Base-by-base conservation (phyloP, 805 yeast species). In the Yamadazyma olivae region DNA sequence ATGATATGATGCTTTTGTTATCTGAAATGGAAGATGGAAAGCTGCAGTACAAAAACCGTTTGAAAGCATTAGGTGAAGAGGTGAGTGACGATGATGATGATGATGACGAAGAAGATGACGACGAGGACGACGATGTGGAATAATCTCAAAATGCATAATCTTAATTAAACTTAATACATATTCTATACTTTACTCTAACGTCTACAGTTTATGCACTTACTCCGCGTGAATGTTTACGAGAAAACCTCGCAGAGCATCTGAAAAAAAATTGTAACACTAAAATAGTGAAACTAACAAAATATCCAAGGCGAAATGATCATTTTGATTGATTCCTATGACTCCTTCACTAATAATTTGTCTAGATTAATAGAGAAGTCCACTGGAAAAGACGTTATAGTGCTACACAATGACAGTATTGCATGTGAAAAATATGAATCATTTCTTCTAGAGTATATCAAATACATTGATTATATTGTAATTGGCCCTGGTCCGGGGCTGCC, bases 401-500 rank as follows among this genome's bases (percentile, higher is more conserved):
- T 82, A 22, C 84, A 79, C 50, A 80, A 81, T 54, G 88, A 84
- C 51, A 61, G 81, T 0, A 62, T 74, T 36, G 26, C 48, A 8
- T 52, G 58, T 15, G 46, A 42, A 16, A 53, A 57, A 6, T 65
- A 56, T 40, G 52, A 56, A 3, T 33, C 45, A 1, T 67, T 66
- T 21, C 63, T 83, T 32, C 46, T 48, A 5, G 40, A 50, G 1
- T 67, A 72, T 39, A 51, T 86, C 14, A 64, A 70, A 0, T 51
- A 64, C 6, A 79, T 87, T 46, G 87, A 84, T 39, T 88, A 88
- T 22, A 68, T 93, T 3, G 78, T 93, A 0, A 71, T 93, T 6
- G 99, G 99, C 0, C 99, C 99, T 0, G 99, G 99, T 0, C 99
- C 99, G 0, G 99, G 99, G 0, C 78, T 85, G 48, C 99, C 99